These are phyloP conservation scores for Halophytophthora batemanensis DNA, from an alignment of 352 stramenopile species.

Conservation along the genomic window DNA sequence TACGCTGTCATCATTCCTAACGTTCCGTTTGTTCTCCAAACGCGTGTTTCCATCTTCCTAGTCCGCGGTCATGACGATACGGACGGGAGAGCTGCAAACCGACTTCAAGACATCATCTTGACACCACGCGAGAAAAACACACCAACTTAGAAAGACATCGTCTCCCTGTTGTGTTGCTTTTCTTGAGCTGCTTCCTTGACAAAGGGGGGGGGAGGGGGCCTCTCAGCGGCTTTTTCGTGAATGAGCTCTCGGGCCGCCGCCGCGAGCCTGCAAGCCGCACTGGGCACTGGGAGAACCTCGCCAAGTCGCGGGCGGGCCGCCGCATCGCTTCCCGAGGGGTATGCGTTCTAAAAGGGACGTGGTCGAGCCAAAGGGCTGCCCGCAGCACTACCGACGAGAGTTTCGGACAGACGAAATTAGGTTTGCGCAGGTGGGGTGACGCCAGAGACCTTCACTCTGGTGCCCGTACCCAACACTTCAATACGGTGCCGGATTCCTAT, in stretches of 20 bases:
- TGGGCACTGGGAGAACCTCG: not conserved
- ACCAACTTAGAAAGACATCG: constrained; percentile 90
- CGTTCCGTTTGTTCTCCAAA: constrained; percentile 66
- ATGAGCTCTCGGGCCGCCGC: constrained; percentile 25
- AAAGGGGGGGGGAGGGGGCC: constrained; percentile 52
- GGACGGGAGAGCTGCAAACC: constrained; percentile 58
- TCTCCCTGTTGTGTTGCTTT: constrained; percentile 76
- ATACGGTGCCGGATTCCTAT: constrained; percentile 9
- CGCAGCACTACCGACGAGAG: not conserved
- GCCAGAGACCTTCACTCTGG: constrained; percentile 27
- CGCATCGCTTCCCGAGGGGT: not conserved
- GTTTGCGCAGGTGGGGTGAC: constrained; percentile 2
- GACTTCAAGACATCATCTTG: constrained; percentile 77
- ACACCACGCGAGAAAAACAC: constrained; percentile 61
- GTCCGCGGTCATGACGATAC: constrained; percentile 65
- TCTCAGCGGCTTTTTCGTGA: constrained; percentile 67
- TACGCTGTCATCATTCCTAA: constrained; percentile 79
- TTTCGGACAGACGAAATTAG: constrained; percentile 19
- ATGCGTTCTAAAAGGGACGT: constrained; percentile 1
- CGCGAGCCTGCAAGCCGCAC: constrained; percentile 1
- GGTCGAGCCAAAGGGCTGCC: not conserved
- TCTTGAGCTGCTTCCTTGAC: constrained; percentile 66
- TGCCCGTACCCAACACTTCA: constrained; percentile 18
- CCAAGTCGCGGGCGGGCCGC: not conserved
- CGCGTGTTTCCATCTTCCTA: constrained; percentile 37